Evolutionary conservation across 2,329 filamentous ascomycete species (phyloP), one percentile per base, ranked within the genome.

Genomic region (Sphaerulina populicola): DNA sequence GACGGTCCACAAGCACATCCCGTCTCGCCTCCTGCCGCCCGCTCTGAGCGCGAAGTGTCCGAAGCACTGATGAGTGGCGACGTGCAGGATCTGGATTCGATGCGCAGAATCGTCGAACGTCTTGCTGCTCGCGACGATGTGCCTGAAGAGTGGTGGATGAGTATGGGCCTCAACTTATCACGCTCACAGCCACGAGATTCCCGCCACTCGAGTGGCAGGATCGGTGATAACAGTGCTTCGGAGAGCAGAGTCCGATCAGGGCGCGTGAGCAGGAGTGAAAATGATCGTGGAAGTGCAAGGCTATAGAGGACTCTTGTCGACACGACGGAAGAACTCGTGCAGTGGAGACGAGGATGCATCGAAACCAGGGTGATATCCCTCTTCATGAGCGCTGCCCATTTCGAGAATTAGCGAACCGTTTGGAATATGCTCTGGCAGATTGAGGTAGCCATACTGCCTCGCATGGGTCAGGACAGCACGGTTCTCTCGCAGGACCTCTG

Each of bases 81-180:
- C 18, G 57, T 60, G 10, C 53, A 60, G 5, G 71, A 74, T 60
- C 67, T 85, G 23, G 75, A 78, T 18, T 79, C 82, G 41, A 84
- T 90, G 77, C 83, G 86, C 59, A 76, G 77, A 45, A 84, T 94
- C 42, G 75, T 93, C 33, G 80, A 83, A 59, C 77, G 80, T 39
- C 74, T 94, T 49, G 80, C 83, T 31, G 76, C 79, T 14, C 74
- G 86, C 21, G 79, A 87, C 62, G 85, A 90, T 60, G 84, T 93
- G 48, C 85, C 86, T 0, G 86, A 93, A 55, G 82, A 88, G 57
- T 90, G 85, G 81, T 94, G 88, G 88, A 68, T 68, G 47, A 70
- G 68, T 15, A 70, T 73, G 14, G 72, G 72, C 10, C 56, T 74
- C 51, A 64, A 63, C 23, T 36, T 64, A 5, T 64, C 60, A 15